These are phyloP conservation scores for Alternaria dauci DNA, from an alignment of 2,329 filamentous ascomycete species.

Conservation along the genomic window DNA sequence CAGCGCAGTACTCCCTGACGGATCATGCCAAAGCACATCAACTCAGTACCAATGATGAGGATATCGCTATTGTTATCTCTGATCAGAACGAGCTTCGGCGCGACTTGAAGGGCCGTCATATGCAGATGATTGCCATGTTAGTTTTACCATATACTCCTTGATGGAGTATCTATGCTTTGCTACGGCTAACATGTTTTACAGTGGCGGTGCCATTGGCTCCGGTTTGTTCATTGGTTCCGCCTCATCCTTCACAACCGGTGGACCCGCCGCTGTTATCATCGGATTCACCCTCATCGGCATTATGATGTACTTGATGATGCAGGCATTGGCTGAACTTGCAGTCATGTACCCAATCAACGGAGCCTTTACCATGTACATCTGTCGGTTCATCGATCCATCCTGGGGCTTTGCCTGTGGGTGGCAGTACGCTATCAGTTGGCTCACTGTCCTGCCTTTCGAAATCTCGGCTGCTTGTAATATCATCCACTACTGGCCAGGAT, in stretches of 20 bases:
- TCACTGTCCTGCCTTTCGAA: conserved; percentile 45
- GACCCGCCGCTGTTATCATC: conserved; percentile 23
- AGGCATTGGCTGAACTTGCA: conserved; percentile 53
- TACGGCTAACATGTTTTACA: neutral
- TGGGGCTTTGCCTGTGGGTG: conserved; percentile 49
- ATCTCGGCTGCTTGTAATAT: conserved; percentile 47
- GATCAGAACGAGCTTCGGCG: conserved; percentile 2
- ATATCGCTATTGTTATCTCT: neutral
- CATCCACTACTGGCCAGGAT: conserved; percentile 40
- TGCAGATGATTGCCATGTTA: conserved; percentile 66
- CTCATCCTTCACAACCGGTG: conserved; percentile 19
- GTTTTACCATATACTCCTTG: neutral
- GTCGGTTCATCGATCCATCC: conserved; percentile 55
- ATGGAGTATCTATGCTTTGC: neutral
- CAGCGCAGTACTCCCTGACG: neutral
- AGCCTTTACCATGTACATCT: conserved; percentile 52
- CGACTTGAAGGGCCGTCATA: conserved; percentile 57
- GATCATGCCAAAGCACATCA: neutral
- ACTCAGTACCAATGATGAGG: conserved; percentile 1
- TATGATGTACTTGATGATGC: conserved; percentile 41
- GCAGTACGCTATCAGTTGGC: conserved; percentile 46
- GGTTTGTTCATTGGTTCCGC: conserved; percentile 67
- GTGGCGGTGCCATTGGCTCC: conserved; percentile 64
- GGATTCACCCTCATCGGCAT: conserved; percentile 11
- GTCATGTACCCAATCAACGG: conserved; percentile 54